phyloP scores from a whole-genome alignment of 2,329 filamentous ascomycete genomes.

The Scedosporium minutisporum region DNA sequence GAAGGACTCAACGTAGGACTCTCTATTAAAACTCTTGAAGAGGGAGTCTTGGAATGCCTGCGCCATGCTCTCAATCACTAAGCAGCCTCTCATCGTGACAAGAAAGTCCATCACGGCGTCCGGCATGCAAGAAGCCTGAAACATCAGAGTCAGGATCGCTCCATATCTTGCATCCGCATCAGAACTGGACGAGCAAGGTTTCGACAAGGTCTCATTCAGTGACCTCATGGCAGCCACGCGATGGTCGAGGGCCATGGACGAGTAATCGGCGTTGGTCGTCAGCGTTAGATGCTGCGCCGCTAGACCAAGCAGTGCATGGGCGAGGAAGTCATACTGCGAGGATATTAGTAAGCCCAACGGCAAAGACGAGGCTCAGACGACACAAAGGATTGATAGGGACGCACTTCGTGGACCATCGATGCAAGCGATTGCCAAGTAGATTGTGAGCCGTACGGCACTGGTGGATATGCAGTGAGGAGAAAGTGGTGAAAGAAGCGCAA shows the following conservation, averaged over 20 bases:
- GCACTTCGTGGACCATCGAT: conserved; percentile 1
- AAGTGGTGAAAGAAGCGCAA: conserved; percentile 5
- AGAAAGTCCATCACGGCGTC: conserved; percentile 30
- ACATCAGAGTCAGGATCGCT: conserved; percentile 24
- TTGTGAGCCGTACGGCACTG: not conserved
- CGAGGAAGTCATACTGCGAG: conserved; percentile 27
- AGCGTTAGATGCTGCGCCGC: conserved; percentile 28
- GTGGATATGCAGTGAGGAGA: conserved; percentile 6
- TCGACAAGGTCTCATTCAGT: conserved; percentile 24
- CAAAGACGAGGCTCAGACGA: not conserved
- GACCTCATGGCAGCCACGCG: conserved; percentile 25
- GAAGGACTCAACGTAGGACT: not conserved
- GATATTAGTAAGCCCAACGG: not conserved
- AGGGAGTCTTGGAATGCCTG: not conserved
- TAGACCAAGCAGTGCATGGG: conserved; percentile 31
- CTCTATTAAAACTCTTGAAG: conserved; percentile 1
- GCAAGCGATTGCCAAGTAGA: not conserved
- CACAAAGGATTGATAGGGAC: no score
- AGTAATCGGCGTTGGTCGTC: conserved; percentile 13
- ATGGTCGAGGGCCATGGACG: conserved; percentile 22
- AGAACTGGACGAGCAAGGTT: conserved; percentile 15
- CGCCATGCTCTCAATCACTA: not conserved
- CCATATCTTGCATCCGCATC: conserved; percentile 28
- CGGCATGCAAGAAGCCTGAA: conserved; percentile 27
- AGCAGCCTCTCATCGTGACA: conserved; percentile 26